These are phyloP conservation scores for Auricularia sp. DNA, from an alignment of 768 basidiomycete genomes.

Conservation along the genomic window DNA sequence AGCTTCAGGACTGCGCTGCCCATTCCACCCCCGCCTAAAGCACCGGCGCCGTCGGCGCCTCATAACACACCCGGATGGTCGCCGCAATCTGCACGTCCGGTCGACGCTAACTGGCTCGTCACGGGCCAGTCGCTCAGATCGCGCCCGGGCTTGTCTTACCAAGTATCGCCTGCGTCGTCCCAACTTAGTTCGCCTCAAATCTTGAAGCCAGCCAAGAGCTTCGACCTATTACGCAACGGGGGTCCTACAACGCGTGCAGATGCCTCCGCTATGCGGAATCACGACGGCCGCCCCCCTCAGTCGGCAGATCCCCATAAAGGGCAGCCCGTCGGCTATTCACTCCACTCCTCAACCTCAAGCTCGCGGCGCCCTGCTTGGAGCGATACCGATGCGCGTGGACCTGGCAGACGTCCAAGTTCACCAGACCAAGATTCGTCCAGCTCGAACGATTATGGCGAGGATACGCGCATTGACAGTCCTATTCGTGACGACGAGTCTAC, in stretches of 20 bases:
- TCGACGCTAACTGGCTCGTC: no score
- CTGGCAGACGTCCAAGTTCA: no score
- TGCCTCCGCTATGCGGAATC: neutral
- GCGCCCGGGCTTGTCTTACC: no score
- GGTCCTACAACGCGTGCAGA: neutral
- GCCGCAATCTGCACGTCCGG: no score
- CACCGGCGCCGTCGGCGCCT: no score
- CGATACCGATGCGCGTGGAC: neutral
- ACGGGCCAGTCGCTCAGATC: no score
- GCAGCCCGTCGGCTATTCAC: neutral
- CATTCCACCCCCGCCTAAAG: no score
- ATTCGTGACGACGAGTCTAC: neutral
- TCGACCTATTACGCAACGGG: neutral
- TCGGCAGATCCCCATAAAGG: neutral
- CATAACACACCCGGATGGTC: no score
- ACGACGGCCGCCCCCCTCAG: neutral
- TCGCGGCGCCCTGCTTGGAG: neutral
- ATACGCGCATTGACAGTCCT: neutral
- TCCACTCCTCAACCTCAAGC: constrained; percentile 9
- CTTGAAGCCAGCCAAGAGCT: neutral
- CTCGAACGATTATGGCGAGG: constrained; percentile 5
- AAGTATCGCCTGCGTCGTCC: neutral
- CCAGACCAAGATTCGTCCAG: constrained; percentile 5
- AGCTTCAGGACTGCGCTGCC: no score
- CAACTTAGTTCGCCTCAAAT: neutral